Evolutionary conservation across 2,329 filamentous ascomycete genomes (phyloP).

Genomic region (Stemphylium lycopersici): DNA sequence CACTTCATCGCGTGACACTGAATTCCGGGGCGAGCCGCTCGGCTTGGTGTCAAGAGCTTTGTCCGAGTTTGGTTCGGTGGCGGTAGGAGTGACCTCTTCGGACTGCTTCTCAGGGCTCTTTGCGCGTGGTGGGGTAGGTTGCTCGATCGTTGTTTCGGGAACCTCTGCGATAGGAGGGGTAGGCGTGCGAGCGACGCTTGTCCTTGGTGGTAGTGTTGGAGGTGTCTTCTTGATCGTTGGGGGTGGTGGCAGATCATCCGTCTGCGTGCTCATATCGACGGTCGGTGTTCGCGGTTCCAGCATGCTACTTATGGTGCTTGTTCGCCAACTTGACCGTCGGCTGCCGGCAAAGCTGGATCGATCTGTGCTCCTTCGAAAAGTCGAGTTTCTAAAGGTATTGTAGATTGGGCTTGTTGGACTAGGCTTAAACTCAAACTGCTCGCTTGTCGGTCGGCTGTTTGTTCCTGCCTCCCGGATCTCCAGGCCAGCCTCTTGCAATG

Average conservation of each 20-base stretch:
- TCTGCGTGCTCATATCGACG: constrained; percentile 40
- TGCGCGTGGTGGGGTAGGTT: constrained; percentile 21
- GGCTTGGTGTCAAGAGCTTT: constrained; percentile 1
- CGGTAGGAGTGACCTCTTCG: constrained; percentile 13
- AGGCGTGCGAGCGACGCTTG: constrained; percentile 23
- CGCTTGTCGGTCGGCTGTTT: constrained; percentile 73
- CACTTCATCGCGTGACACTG: constrained; percentile 44
- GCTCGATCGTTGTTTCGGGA: constrained; percentile 38
- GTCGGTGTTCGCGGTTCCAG: constrained; percentile 67
- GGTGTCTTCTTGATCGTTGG: constrained; percentile 29
- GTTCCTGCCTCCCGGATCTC: constrained; percentile 91
- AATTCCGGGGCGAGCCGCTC: constrained; percentile 10
- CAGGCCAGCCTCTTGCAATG: constrained; percentile 86
- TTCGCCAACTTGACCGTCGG: constrained; percentile 71
- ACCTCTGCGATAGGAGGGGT: constrained; percentile 43
- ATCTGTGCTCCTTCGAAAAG: constrained; percentile 72
- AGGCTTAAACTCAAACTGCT: constrained; percentile 82
- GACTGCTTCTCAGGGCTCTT: constrained; percentile 7
- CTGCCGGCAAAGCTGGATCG: constrained; percentile 63
- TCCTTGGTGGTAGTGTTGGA: constrained; percentile 34
- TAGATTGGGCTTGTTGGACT: constrained; percentile 75
- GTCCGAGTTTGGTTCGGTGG: constrained; percentile 1
- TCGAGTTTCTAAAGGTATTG: constrained; percentile 63
- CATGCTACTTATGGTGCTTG: constrained; percentile 70
- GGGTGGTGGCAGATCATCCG: constrained; percentile 25